phyloP scores from a whole-genome alignment of 352 stramenopile species.

The Phytophthora foliorum region DNA sequence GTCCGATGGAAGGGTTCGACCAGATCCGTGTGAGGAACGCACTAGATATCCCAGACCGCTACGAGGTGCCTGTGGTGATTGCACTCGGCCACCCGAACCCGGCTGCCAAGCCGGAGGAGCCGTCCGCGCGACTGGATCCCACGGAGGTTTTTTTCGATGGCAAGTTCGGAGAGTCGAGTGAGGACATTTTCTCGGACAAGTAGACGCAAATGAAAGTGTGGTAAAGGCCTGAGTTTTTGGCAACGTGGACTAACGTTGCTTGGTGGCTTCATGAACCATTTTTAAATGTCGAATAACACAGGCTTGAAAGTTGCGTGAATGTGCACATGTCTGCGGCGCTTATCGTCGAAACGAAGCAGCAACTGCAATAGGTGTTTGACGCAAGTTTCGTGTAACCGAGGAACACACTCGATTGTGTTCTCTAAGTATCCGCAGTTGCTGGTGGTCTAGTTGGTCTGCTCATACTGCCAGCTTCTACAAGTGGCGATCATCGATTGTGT shows the following conservation, averaged over 20 bases:
- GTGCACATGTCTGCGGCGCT: too few relatives aligned
- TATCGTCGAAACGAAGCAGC: too few relatives aligned
- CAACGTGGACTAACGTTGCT: background rate
- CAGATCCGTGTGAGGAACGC: slow-evolving; percentile 65
- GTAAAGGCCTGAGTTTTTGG: background rate
- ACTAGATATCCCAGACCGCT: slow-evolving; percentile 84
- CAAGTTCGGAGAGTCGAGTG: slow-evolving; percentile 80
- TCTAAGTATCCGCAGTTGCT: too few relatives aligned
- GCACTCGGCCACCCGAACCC: slow-evolving; percentile 69
- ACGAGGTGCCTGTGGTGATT: slow-evolving; percentile 80
- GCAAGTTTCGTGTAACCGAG: too few relatives aligned
- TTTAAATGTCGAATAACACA: too few relatives aligned
- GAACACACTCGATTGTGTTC: too few relatives aligned
- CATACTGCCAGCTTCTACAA: too few relatives aligned
- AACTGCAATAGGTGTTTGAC: too few relatives aligned
- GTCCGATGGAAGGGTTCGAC: slow-evolving; percentile 87
- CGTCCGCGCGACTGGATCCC: slow-evolving; percentile 59
- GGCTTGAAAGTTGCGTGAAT: too few relatives aligned
- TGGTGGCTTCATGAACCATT: too few relatives aligned
- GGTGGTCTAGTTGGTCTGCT: too few relatives aligned
- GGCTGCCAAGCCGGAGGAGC: slow-evolving; percentile 23
- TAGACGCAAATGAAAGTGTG: slow-evolving; percentile 4
- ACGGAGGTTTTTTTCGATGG: slow-evolving; percentile 88
- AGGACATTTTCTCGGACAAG: slow-evolving; percentile 61
- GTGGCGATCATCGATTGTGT: too few relatives aligned